A percentile compares a stretch with the other conserved stretches of the same genome.
Evolutionary conservation across 305 asterid species (phyloP).

Genomic region (Solanum hybrid): DNA sequence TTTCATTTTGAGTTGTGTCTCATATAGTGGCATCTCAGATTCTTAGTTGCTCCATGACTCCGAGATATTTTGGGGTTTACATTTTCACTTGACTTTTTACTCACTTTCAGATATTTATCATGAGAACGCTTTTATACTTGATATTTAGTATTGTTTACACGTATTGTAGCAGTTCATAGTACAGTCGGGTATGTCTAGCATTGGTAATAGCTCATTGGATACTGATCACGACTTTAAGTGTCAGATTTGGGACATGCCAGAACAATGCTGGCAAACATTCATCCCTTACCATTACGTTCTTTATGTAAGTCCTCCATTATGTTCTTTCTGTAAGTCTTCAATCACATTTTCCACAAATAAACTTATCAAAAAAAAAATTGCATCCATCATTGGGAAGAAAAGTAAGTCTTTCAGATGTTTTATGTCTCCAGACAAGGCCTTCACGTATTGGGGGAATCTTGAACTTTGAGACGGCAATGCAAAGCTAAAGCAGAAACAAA

Average conservation of each 20-base stretch:
- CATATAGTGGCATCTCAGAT: not conserved
- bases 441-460: not conserved
- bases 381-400: not conserved
- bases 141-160: not conserved
- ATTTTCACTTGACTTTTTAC: not conserved
- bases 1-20: not conserved
- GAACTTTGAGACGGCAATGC: not conserved
- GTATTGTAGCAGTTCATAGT: not conserved
- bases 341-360: not conserved
- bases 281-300: not conserved
- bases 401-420: not conserved
- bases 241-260: not conserved
- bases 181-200: not conserved
- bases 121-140: not conserved
- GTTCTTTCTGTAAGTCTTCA: not conserved
- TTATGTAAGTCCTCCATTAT: not conserved
- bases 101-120: not conserved
- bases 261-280: not conserved
- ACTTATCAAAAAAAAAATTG: not conserved
- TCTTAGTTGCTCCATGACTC: not conserved
- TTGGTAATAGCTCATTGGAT: not conserved
- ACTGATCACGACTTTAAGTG: not conserved
- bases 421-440: not conserved
- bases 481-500: slow-evolving; percentile 4
- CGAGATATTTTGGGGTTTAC: not conserved